Evolutionary conservation across 208 protist species (phyloP).

Genomic region (Crithidia fasciculata): DNA sequence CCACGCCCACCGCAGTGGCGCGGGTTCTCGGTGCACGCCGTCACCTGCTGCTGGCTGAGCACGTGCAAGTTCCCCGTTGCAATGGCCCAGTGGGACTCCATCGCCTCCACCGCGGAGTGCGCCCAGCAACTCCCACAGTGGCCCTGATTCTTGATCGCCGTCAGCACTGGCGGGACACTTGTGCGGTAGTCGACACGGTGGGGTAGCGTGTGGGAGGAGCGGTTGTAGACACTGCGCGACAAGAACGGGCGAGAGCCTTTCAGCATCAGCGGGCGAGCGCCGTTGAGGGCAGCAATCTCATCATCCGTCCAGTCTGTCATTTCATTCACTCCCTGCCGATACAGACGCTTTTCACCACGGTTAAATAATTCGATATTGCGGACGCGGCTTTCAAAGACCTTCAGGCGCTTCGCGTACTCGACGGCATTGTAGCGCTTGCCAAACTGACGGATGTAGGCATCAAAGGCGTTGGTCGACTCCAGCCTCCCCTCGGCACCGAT

Average conservation of each 20-base stretch:
- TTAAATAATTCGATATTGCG: constrained; percentile 45
- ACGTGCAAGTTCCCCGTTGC: constrained; percentile 58
- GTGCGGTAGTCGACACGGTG: constrained; percentile 54
- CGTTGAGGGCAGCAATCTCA: constrained; percentile 46
- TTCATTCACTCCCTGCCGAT: constrained; percentile 44
- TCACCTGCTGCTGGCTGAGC: constrained; percentile 93
- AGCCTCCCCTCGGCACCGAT: not conserved
- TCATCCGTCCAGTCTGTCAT: constrained; percentile 57
- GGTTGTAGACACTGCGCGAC: constrained; percentile 12
- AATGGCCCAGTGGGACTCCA: constrained; percentile 84
- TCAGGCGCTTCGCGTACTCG: constrained; percentile 42
- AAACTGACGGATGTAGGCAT: constrained; percentile 39
- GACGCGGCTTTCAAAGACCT: constrained; percentile 41
- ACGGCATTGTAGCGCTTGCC: constrained; percentile 41
- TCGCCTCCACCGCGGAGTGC: constrained; percentile 55
- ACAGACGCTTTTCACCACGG: constrained; percentile 11
- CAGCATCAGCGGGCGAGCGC: constrained; percentile 24
- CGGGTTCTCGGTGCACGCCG: constrained; percentile 86
- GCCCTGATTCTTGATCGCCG: constrained; percentile 79
- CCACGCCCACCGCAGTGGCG: constrained; percentile 60
- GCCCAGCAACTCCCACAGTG: constrained; percentile 85
- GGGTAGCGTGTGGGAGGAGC: constrained; percentile 30
- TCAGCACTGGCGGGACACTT: constrained; percentile 48
- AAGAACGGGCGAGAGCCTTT: constrained; percentile 15
- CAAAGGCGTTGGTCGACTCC: constrained; percentile 31